Evolutionary conservation across 345 rosid genomes (phyloP).

Genomic region (Sisymbrium altissimum): DNA sequence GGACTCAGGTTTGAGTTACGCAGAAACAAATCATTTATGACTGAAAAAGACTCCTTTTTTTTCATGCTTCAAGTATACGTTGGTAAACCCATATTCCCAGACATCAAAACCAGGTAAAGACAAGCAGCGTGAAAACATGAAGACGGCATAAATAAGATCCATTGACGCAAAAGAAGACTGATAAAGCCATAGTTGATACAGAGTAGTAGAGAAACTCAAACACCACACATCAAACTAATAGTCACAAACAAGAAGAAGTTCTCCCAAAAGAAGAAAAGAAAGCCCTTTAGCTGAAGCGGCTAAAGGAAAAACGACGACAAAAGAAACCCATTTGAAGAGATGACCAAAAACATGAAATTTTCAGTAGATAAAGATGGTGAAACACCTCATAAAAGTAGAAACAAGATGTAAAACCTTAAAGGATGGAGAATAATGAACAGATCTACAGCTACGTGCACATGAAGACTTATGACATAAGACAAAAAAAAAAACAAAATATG

Average conservation of each 20-base stretch:
- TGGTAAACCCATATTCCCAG: too few relatives aligned
- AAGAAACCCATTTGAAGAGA: not conserved
- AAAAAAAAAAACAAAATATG: not conserved
- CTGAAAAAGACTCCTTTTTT: too few relatives aligned
- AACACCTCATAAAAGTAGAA: not conserved
- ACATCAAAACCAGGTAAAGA: too few relatives aligned
- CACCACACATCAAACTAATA: too few relatives aligned
- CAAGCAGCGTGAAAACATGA: too few relatives aligned
- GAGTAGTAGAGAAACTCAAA: not conserved
- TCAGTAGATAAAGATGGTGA: not conserved
- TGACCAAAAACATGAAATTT: not conserved
- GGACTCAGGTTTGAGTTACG: too few relatives aligned
- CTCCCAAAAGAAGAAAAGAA: not conserved
- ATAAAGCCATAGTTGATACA: not conserved
- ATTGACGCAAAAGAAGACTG: not conserved
- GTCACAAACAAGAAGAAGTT: not conserved
- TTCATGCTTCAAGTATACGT: too few relatives aligned
- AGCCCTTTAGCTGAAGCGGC: too few relatives aligned
- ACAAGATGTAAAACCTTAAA: not conserved
- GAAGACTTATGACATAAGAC: not conserved
- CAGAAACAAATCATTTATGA: too few relatives aligned
- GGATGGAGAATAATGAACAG: not conserved
- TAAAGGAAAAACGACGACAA: not conserved
- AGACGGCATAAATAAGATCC: too few relatives aligned
- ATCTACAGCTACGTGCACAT: slow-evolving; percentile 1